Evolutionary conservation across 192 early-diverging fungal species (phyloP).

Genomic region (Geranomyces michiganensis): DNA sequence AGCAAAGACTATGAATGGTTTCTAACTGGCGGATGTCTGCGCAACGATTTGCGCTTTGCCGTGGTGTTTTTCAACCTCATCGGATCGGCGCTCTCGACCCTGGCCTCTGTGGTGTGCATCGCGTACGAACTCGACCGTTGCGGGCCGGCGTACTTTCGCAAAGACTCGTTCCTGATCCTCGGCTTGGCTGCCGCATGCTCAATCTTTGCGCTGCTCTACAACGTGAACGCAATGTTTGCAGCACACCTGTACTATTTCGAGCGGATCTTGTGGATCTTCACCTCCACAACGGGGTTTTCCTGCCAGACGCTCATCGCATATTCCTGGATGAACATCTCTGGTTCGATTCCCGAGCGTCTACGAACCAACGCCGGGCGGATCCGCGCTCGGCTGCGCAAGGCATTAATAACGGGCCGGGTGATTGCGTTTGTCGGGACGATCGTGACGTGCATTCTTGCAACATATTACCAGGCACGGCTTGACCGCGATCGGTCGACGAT

Average conservation of each 20-base stretch:
- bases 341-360: not conserved
- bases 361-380: not conserved
- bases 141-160: not conserved
- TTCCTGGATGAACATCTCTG: not conserved
- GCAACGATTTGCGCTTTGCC: constrained; percentile 1
- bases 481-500: constrained; percentile 7
- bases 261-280: not conserved
- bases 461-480: not conserved
- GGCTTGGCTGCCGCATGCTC: not conserved
- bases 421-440: constrained; percentile 1
- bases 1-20: constrained; percentile 6
- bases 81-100: not conserved
- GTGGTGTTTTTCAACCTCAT: not conserved
- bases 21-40: not conserved
- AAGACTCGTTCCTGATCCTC: not conserved
- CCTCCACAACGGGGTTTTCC: not conserved
- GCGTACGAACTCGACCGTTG: not conserved
- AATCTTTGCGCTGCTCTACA: constrained; percentile 1
- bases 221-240: not conserved
- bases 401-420: not conserved
- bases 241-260: not conserved
- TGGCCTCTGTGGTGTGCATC: not conserved
- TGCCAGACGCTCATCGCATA: constrained; percentile 1
- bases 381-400: not conserved
- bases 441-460: not conserved